Percentiles rank a stretch among this genome's conserved stretches.
Evolutionary conservation across 768 basidiomycete genomes (phyloP).

Genomic region (Sporobolomyces phaffii): DNA sequence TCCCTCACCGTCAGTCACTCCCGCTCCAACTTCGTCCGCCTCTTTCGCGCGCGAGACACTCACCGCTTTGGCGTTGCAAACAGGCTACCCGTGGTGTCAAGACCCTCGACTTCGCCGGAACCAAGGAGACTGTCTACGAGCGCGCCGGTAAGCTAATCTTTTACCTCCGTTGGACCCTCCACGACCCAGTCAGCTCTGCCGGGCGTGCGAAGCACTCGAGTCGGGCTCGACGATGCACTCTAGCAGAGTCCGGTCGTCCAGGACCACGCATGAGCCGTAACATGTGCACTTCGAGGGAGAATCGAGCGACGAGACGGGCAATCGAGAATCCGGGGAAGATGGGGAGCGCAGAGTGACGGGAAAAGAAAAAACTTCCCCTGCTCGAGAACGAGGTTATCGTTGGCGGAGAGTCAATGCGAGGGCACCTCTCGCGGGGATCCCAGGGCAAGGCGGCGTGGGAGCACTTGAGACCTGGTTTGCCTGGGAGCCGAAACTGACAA

Average conservation of each 20-base stretch:
- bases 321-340: not conserved
- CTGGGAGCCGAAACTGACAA: not conserved
- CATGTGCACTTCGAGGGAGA: no score
- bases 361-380: no score
- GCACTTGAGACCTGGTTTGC: not conserved
- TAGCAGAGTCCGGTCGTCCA: not conserved
- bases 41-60: no score
- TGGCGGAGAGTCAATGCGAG: no score
- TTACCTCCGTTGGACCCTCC: no score
- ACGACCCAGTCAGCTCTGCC: no score
- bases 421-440: not conserved
- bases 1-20: slow-evolving; percentile 11
- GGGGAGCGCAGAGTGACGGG: not conserved
- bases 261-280: not conserved
- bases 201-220: no score
- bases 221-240: no score
- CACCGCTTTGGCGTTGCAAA: no score
- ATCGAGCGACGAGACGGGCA: no score
- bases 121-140: slow-evolving; percentile 43
- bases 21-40: no score
- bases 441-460: not conserved
- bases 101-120: slow-evolving; percentile 44
- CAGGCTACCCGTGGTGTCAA: slow-evolving; percentile 40
- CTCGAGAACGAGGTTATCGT: no score
- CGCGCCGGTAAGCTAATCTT: slow-evolving; percentile 22